Evolutionary conservation across 352 stramenopile species (phyloP), one percentile per base, ranked within the genome.

Genomic region (Phytophthora rubi): DNA sequence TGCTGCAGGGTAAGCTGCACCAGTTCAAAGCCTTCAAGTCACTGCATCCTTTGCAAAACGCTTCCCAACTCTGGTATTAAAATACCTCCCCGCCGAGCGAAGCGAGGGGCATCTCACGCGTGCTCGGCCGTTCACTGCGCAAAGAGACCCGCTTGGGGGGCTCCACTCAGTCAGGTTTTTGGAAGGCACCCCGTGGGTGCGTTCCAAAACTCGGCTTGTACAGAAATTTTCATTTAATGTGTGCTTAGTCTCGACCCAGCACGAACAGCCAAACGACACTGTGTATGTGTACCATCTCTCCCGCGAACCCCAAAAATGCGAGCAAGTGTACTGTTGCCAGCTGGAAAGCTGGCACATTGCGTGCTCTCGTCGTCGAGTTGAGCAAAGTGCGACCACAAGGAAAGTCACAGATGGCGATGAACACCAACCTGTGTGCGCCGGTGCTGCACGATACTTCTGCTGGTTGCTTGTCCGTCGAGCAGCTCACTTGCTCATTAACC

Each of bases 1-100:
- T 76, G n/a, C 70, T 72, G 48, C 76, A 82, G n/a, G 75, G 75
- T 37, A 82, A 64, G 16, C 65, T 66, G 28, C 70, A 68, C 75
- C 75, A 82, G 55, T 80, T 68, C 18, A 72, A 68, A 23, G 57
- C 39, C 13, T 53, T 53, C 42, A 82, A 58, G 13, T 70, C 47
- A 12, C 21, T 56, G 30, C 75, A 82, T 26, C 56, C 63, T 13
- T 52, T 52, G 55, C 75, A 82, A 62, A 82, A 82, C 3, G 61
- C 28, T 16, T 61, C 49, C 71, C 71, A 82, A 32, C 64, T 73
- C 16, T 68, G 37, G 1, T 26, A 26, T 26, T 26, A 26, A 26
- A 26, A 26, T 30, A 30, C 26, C 26, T 30, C 26, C 26, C 26
- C 26, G 26, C 3, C 26, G 26, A 30, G 26, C 26, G 4, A 30